Percentiles rank a stretch among this genome's conserved stretches.
phyloP scores from a whole-genome alignment of 2,329 filamentous ascomycete species.

The Gnomoniopsis sp. region DNA sequence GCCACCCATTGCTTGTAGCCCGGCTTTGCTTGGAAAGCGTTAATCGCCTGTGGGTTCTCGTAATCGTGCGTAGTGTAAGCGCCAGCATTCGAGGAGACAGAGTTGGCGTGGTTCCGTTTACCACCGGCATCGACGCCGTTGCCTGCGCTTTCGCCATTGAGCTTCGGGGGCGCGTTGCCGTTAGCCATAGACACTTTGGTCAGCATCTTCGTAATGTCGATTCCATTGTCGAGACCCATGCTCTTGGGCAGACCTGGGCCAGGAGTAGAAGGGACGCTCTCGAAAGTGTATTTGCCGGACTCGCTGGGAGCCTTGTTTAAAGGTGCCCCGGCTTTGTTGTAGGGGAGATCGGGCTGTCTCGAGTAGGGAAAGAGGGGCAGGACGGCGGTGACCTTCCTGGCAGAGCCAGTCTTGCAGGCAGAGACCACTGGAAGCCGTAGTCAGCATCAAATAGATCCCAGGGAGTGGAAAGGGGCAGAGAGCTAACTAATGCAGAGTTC shows the following conservation, averaged over 20 bases:
- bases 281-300: slow-evolving; percentile 72
- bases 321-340: slow-evolving; percentile 92
- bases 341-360: slow-evolving; percentile 91
- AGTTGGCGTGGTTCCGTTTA: slow-evolving; percentile 35
- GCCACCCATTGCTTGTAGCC: slow-evolving; percentile 99
- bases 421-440: slow-evolving; percentile 74
- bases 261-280: slow-evolving; percentile 86
- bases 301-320: slow-evolving; percentile 65
- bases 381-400: slow-evolving; percentile 88
- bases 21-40: slow-evolving; percentile 71
- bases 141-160: slow-evolving; percentile 29
- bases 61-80: slow-evolving; percentile 64
- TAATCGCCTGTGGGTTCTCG: slow-evolving; percentile 53
- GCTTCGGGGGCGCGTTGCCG: slow-evolving; percentile 35
- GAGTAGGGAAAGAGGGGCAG: slow-evolving; percentile 96
- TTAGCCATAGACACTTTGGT: slow-evolving; percentile 61
- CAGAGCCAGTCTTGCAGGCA: slow-evolving; percentile 91
- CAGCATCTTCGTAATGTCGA: slow-evolving; percentile 72
- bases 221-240: slow-evolving; percentile 61
- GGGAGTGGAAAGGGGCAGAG: slow-evolving; percentile 13
- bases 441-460: neutral
- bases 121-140: slow-evolving; percentile 33
- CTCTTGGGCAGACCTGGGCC: slow-evolving; percentile 68
- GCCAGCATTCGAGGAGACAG: slow-evolving; percentile 37
- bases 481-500: slow-evolving; percentile 95